Evolutionary conservation across 2,329 filamentous ascomycete genomes (phyloP).

Genomic region (Madurella mycetomatis): DNA sequence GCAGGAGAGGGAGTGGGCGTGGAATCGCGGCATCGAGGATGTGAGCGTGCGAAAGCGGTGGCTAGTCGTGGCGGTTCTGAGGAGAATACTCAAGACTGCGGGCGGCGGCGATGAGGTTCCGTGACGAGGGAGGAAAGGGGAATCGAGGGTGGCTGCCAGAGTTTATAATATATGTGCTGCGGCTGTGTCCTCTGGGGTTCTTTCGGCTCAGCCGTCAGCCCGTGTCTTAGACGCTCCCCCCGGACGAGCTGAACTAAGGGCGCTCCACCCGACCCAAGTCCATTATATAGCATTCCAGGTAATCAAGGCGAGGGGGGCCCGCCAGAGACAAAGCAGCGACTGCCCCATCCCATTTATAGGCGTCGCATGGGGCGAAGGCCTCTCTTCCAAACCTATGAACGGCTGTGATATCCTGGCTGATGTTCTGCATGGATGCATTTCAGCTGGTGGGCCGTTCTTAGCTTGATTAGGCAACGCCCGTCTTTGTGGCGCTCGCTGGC

Average conservation of each 20-base stretch:
- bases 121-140: background rate
- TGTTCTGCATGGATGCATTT: slow-evolving; percentile 6
- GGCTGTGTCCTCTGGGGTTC: slow-evolving; percentile 5
- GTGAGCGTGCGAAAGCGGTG: slow-evolving; percentile 62
- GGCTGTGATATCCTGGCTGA: background rate
- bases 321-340: background rate
- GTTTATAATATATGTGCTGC: slow-evolving; percentile 4
- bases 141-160: background rate
- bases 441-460: slow-evolving; percentile 6
- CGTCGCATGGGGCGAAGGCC: background rate
- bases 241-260: no score
- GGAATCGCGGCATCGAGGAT: slow-evolving; percentile 59
- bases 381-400: background rate
- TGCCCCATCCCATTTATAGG: background rate
- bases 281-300: background rate
- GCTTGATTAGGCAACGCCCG: slow-evolving; percentile 14
- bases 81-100: slow-evolving; percentile 27
- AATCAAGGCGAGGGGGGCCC: background rate
- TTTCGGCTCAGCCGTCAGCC: no score
- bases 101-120: background rate
- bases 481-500: slow-evolving; percentile 3
- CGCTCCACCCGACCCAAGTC: background rate
- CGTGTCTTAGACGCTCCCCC: no score
- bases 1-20: slow-evolving; percentile 55
- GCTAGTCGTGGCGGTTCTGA: slow-evolving; percentile 58